phyloP scores from a whole-genome alignment of 352 stramenopile species.

The Phytopythium boreale region DNA sequence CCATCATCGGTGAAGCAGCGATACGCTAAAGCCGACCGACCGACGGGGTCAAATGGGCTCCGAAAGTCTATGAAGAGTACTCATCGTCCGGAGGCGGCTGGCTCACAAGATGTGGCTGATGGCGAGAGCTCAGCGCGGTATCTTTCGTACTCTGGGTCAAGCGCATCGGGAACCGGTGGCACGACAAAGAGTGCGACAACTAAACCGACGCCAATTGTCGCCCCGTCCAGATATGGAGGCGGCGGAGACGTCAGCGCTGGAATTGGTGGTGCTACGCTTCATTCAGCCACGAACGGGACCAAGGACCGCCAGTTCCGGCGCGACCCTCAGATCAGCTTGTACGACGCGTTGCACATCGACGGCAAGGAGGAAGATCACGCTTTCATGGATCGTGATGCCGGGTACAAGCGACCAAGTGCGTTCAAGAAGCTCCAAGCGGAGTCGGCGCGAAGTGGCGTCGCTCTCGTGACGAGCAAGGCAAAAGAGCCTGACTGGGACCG shows the following conservation, averaged over 20 bases:
- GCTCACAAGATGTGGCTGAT: not conserved
- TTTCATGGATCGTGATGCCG: slow-evolving; percentile 22
- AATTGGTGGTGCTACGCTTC: not conserved
- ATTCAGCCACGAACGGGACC: not conserved
- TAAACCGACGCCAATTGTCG: slow-evolving; percentile 1
- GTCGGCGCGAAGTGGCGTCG: slow-evolving; percentile 31
- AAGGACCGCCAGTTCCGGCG: slow-evolving; percentile 18
- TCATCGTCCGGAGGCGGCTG: not conserved
- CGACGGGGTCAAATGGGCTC: slow-evolving; percentile 4
- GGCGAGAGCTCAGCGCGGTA: slow-evolving; percentile 25
- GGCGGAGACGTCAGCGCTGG: not conserved
- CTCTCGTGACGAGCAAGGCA: slow-evolving; percentile 32
- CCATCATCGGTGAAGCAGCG: not conserved
- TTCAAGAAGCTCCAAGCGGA: slow-evolving; percentile 59
- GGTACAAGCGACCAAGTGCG: slow-evolving; percentile 47
- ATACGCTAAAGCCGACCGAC: not conserved
- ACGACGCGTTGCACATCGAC: slow-evolving; percentile 54
- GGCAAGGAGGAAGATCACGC: slow-evolving; percentile 26
- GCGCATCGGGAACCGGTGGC: not conserved
- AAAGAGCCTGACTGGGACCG: slow-evolving; percentile 46
- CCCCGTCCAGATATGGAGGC: slow-evolving; percentile 4
- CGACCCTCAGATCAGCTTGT: slow-evolving; percentile 56
- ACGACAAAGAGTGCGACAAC: slow-evolving; percentile 4
- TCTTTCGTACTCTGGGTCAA: slow-evolving; percentile 36
- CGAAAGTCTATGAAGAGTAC: not conserved